Evolutionary conservation across 2,329 filamentous ascomycete species (phyloP).

Genomic region (Pseudonectria buxi): DNA sequence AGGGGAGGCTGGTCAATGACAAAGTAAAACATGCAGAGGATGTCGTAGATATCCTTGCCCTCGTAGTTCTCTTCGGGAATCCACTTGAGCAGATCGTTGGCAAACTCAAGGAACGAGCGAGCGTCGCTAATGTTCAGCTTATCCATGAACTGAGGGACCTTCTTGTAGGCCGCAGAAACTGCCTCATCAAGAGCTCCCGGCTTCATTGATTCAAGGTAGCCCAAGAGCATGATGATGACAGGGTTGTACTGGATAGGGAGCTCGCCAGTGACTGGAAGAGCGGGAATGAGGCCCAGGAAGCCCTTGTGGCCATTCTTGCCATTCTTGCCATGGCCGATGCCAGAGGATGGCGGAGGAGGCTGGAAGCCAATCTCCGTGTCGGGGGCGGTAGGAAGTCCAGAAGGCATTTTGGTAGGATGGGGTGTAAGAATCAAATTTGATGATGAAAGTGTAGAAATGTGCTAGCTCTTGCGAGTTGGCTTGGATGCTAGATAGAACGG

Average conservation of each 20-base stretch:
- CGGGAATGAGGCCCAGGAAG: neutral
- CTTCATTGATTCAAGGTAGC: conserved; percentile 9
- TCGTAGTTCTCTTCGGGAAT: conserved; percentile 28
- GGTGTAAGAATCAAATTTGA: neutral
- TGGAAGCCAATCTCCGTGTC: conserved; percentile 16
- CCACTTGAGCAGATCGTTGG: conserved; percentile 29
- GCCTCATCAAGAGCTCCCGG: conserved; percentile 8
- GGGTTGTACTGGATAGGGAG: conserved; percentile 11
- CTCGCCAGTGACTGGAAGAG: conserved; percentile 4
- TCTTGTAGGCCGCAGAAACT: conserved; percentile 7
- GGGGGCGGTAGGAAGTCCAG: conserved; percentile 18
- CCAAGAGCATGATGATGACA: conserved; percentile 15
- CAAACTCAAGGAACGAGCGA: conserved; percentile 16
- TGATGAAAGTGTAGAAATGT: neutral
- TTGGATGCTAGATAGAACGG: no score
- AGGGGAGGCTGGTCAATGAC: conserved; percentile 30
- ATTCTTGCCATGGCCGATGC: neutral
- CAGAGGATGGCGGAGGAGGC: conserved; percentile 7
- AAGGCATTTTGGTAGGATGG: conserved; percentile 6
- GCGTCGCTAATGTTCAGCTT: conserved; percentile 14
- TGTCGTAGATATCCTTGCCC: conserved; percentile 30
- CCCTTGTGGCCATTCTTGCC: neutral
- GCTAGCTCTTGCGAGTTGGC: no score
- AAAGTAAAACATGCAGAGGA: conserved; percentile 34
- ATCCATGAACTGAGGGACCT: conserved; percentile 17